A percentile compares a stretch with the other conserved stretches of the same genome.
phyloP scores from a whole-genome alignment of 139 green algal species.

The Desmodesmus armatus region DNA sequence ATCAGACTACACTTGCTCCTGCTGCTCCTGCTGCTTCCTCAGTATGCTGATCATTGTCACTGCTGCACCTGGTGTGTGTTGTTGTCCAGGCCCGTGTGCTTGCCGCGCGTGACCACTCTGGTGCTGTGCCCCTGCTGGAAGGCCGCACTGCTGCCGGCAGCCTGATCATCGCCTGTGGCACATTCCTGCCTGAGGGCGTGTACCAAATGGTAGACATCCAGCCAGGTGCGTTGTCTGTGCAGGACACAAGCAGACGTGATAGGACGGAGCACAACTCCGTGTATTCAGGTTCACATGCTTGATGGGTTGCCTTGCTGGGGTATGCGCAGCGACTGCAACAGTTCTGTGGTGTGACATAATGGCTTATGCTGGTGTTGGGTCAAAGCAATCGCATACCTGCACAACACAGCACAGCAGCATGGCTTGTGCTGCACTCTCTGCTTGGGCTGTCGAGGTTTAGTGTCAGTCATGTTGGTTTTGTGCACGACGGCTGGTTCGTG shows the following conservation, averaged over 20 bases:
- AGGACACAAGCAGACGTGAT: no score
- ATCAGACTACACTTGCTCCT: no score
- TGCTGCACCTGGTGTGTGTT: neutral
- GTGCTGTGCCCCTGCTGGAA: conserved; percentile 53
- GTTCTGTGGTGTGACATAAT: no score
- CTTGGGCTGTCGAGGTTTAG: neutral
- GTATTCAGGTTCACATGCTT: no score
- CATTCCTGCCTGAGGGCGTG: conserved; percentile 46
- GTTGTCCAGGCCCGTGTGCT: conserved; percentile 57
- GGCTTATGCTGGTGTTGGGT: no score
- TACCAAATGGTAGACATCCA: conserved; percentile 53
- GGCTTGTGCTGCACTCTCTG: neutral
- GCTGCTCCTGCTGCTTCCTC: neutral
- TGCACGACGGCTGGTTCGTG: neutral
- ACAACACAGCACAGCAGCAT: no score
- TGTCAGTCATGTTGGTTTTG: neutral
- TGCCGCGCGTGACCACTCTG: conserved; percentile 58
- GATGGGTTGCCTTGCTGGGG: no score
- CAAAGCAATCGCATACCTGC: no score
- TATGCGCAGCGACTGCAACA: no score
- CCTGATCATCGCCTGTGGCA: conserved; percentile 55
- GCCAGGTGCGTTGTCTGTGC: conserved; percentile 37
- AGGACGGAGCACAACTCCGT: no score
- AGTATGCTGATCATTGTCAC: no score
- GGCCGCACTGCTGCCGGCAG: conserved; percentile 49